These are phyloP conservation scores for Calamus simplicifolius DNA, from an alignment of 176 grass and related monocot genomes.

Conservation along the genomic window DNA sequence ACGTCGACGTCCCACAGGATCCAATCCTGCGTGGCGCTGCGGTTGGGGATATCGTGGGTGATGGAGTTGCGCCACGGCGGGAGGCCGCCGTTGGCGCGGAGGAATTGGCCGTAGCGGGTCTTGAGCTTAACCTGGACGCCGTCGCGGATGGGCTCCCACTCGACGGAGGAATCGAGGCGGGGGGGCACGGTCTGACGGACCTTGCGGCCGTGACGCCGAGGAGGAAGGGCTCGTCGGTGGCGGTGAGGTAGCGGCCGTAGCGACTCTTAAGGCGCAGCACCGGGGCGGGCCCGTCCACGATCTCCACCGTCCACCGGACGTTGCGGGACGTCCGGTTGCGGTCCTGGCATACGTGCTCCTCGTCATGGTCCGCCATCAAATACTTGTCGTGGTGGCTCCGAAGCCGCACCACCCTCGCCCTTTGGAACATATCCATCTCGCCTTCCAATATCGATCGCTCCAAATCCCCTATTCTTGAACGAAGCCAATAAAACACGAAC, in stretches of 20 bases:
- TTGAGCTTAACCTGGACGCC: slow-evolving; percentile 6
- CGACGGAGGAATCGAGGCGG: slow-evolving; percentile 64
- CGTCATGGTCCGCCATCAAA: slow-evolving; percentile 77
- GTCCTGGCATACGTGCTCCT: slow-evolving; percentile 57
- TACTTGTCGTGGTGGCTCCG: slow-evolving; percentile 78
- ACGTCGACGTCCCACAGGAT: slow-evolving; percentile 21
- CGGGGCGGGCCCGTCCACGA: slow-evolving; percentile 23
- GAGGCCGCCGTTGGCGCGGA: slow-evolving; percentile 19
- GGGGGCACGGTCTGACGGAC: slow-evolving; percentile 52
- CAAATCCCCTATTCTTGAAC: too few relatives aligned
- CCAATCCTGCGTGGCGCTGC: slow-evolving; percentile 19
- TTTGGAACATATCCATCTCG: slow-evolving; percentile 72
- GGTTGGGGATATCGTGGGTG: slow-evolving; percentile 26
- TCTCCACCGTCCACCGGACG: slow-evolving; percentile 66
- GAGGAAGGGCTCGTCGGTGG: slow-evolving; percentile 68
- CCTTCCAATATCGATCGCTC: too few relatives aligned
- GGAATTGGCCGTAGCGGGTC: slow-evolving; percentile 22
- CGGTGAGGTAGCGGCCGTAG: slow-evolving; percentile 81
- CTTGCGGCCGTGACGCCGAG: slow-evolving; percentile 44
- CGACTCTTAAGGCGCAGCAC: slow-evolving; percentile 59
- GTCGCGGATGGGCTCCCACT: slow-evolving; percentile 40
- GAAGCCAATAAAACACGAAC: too few relatives aligned
- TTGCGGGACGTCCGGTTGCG: slow-evolving; percentile 44
- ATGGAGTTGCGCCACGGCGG: slow-evolving; percentile 25
- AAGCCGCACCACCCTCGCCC: slow-evolving; percentile 58